phyloP scores from a whole-genome alignment of 441 rosid genomes.

The Euphorbia corollata region DNA sequence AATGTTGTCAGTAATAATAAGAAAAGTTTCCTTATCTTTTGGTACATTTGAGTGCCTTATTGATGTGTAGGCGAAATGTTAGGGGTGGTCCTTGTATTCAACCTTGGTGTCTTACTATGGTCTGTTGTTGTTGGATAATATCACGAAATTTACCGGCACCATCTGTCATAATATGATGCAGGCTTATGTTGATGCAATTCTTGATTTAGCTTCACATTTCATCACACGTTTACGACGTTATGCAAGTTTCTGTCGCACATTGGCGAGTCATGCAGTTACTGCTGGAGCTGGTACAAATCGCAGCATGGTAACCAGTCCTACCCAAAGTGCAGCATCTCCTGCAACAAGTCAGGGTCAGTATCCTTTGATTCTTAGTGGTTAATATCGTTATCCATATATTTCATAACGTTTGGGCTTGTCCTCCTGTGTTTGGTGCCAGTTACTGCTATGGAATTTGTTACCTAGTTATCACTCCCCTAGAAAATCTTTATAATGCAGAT shows the following conservation, averaged over 20 bases:
- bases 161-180: constrained; percentile 29
- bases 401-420: neutral
- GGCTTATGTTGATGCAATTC: constrained; percentile 99
- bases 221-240: constrained; percentile 95
- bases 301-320: constrained; percentile 73
- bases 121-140: neutral
- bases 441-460: neutral
- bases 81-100: neutral
- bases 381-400: constrained; percentile 1
- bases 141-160: constrained; percentile 3
- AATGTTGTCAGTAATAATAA: constrained; percentile 7
- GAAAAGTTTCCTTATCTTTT: neutral
- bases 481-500: neutral
- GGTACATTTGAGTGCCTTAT: neutral
- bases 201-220: constrained; percentile 98
- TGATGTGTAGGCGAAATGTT: neutral
- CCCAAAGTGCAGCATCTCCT: constrained; percentile 75
- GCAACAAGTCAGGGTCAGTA: constrained; percentile 70
- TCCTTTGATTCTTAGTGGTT: constrained; percentile 12
- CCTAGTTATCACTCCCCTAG: neutral
- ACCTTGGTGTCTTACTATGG: neutral
- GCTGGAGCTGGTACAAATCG: constrained; percentile 92
- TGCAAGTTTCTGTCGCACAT: constrained; percentile 98
- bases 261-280: constrained; percentile 93
- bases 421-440: neutral